Percentiles rank a stretch among this genome's conserved stretches.
These are phyloP conservation scores for Bremia lactucae DNA, from an alignment of 352 stramenopile genomes.

Conservation along the genomic window DNA sequence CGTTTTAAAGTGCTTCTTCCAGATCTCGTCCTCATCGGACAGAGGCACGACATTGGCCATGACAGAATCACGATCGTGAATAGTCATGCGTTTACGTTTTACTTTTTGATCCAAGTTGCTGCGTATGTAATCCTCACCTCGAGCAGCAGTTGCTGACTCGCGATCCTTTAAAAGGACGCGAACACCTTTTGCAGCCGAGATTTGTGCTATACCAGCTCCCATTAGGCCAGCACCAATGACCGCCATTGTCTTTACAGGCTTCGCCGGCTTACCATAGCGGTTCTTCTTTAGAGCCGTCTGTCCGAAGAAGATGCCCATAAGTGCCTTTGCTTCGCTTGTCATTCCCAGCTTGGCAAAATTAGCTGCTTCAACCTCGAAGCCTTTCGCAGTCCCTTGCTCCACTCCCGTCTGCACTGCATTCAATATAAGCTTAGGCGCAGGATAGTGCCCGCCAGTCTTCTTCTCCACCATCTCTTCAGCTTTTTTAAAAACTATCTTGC, in stretches of 20 bases:
- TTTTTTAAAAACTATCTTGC: conserved; percentile 91
- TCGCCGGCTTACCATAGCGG: conserved; percentile 82
- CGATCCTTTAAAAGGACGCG: conserved; percentile 95
- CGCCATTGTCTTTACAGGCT: conserved; percentile 87
- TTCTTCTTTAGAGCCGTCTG: conserved; percentile 98
- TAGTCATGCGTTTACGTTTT: conserved; percentile 90
- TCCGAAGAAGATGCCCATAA: conserved; percentile 97
- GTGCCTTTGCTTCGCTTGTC: conserved; percentile 89
- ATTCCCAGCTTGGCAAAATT: conserved; percentile 95
- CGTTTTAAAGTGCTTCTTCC: conserved; percentile 88
- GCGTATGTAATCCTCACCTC: conserved; percentile 89
- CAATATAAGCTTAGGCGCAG: conserved; percentile 91
- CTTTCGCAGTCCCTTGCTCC: conserved; percentile 63
- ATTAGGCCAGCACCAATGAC: conserved; percentile 97
- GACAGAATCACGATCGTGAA: conserved; percentile 83
- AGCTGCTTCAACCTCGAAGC: conserved; percentile 88
- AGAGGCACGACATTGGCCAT: conserved; percentile 89
- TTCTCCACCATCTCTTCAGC: conserved; percentile 94
- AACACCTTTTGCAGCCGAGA: conserved; percentile 91
- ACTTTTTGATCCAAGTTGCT: conserved; percentile 93
- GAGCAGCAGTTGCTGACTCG: conserved; percentile 71
- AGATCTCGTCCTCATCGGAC: conserved; percentile 86
- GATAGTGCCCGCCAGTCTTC: conserved; percentile 95
- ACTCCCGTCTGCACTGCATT: conserved; percentile 82
- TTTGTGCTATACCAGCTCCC: conserved; percentile 95